These are phyloP conservation scores for Psilocybe subaeruginosa DNA, from an alignment of 768 basidiomycete species.

Conservation along the genomic window DNA sequence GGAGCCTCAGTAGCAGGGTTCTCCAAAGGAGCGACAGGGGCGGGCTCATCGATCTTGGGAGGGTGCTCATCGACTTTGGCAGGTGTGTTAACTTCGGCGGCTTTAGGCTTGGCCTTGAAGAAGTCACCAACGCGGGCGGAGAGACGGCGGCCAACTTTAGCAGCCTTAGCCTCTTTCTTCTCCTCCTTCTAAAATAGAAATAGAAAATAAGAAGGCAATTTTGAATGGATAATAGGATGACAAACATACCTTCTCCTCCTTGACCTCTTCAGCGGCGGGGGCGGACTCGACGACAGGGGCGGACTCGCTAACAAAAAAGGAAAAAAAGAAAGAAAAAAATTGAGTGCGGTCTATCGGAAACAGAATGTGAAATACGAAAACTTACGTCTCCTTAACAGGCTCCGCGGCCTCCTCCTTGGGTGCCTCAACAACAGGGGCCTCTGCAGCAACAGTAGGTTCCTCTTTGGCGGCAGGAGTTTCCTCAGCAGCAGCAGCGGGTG, in stretches of 20 bases:
- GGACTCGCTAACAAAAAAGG: constrained; percentile 24
- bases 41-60: constrained; percentile 84
- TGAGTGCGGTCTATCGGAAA: background rate
- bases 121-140: constrained; percentile 83
- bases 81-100: constrained; percentile 63
- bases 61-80: constrained; percentile 90
- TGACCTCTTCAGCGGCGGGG: constrained; percentile 49
- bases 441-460: constrained; percentile 40
- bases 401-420: constrained; percentile 21
- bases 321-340: background rate
- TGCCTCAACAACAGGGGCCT: constrained; percentile 27
- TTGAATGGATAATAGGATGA: background rate
- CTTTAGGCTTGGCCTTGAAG: constrained; percentile 77
- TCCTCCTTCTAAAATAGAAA: constrained; percentile 47
- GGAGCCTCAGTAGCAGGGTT: constrained; percentile 63
- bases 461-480: constrained; percentile 61
- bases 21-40: constrained; percentile 83
- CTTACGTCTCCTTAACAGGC: constrained; percentile 49
- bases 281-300: constrained; percentile 46
- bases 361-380: background rate
- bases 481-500: constrained; percentile 34
- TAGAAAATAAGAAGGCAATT: background rate
- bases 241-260: constrained; percentile 62
- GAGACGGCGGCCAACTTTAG: constrained; percentile 80
- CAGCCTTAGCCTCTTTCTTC: constrained; percentile 48